Evolutionary conservation across 148 eudicot genomes (phyloP), one percentile per base, ranked within the genome.

Genomic region (Chenopodium formosanum): DNA sequence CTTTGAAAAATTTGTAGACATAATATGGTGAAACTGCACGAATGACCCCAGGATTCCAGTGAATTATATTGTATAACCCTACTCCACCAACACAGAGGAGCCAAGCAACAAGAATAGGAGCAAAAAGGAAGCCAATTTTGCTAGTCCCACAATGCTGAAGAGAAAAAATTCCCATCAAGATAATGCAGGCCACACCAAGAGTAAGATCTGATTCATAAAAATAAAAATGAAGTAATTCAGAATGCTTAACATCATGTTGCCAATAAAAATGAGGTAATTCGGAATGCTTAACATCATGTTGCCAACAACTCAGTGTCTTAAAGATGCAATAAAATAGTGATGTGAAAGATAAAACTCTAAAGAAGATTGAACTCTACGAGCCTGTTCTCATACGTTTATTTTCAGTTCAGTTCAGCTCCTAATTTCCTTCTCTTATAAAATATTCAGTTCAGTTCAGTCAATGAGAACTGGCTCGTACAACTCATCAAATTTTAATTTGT

Each of bases 31-130:
- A 89, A 52, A 86, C 75, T 9, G 91, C 89, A 75, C 74, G 73
- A 29, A 89, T 22, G 23, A 89, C 89, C 31, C 69, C 74, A 32
- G 91, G 91, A 67, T 89, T 87, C 88, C 88, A 87, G 70, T 83
- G 81, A 64, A 89, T 23, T 34, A 84, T 81, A 70, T 87, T 89
- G 88, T 87, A 89, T 34, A 89, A 50, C 34, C 91, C 91, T n/a
- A 87, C 82, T 74, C 80, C 85, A 77, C 83, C 79, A 64, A 86
- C 85, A 75, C 85, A 85, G 52, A 89, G 70, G 68, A 87, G 89
- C 90, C 91, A 89, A 56, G 87, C 72, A 20, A 83, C 82, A 81
- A 87, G 37, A 79, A 89, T 84, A 14, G 91, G 91, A 70, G 89
- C 89, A 34, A 89, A 89, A 66, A 89, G 88, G 78, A 84, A 89